A percentile compares a stretch with the other conserved stretches of the same genome.
These are phyloP conservation scores for Penstemon newberryi DNA, from an alignment of 257 asterid species.

Conservation along the genomic window DNA sequence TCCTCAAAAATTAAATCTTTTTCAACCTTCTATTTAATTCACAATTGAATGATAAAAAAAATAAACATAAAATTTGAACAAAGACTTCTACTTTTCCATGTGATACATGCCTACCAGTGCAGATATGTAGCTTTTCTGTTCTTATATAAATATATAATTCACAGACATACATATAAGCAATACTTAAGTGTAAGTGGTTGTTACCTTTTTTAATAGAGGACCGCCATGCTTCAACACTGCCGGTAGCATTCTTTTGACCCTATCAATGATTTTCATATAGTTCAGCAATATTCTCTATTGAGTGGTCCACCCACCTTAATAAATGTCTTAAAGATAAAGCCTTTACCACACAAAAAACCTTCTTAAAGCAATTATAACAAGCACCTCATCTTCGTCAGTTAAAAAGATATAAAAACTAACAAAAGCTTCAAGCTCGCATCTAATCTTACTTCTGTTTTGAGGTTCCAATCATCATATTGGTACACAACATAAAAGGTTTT, in stretches of 20 bases:
- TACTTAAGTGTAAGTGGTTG: constrained; percentile 8
- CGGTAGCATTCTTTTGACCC: constrained; percentile 40
- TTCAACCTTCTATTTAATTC: not conserved
- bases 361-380: not conserved
- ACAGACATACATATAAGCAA: not conserved
- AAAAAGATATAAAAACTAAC: not conserved
- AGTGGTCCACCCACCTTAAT: not conserved
- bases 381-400: not conserved
- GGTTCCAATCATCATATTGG: not conserved
- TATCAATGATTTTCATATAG: constrained; percentile 26
- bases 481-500: not conserved
- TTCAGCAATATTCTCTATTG: constrained; percentile 14
- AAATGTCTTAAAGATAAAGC: no score
- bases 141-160: not conserved
- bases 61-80: not conserved
- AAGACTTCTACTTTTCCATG: not conserved
- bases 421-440: not conserved
- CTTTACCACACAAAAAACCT: not conserved
- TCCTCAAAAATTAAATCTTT: constrained; percentile 19
- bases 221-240: constrained; percentile 29
- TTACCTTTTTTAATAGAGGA: constrained; percentile 42
- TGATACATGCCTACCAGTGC: constrained; percentile 2
- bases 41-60: constrained; percentile 2
- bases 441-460: not conserved
- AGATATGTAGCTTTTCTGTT: not conserved